Percentiles rank a stretch among this genome's conserved stretches.
Conservation (phyloP, 768 basidiomycete genomes). For the Glaciozyma antarctica region DNA sequence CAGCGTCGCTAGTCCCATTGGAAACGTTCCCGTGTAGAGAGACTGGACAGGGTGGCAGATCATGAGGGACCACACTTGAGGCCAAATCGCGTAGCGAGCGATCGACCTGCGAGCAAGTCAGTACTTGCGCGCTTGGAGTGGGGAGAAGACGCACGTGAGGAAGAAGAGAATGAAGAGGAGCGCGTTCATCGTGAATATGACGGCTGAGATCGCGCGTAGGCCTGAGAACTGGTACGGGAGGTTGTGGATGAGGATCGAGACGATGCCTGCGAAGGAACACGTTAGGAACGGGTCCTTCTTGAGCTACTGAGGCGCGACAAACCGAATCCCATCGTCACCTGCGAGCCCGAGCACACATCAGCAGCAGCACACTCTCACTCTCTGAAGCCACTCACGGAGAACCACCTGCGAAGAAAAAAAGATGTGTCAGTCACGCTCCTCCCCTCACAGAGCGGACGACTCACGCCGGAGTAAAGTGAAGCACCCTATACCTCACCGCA, state of each 20-base stretch:
- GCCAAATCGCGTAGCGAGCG: slow-evolving; percentile 37
- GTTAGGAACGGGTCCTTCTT: not conserved
- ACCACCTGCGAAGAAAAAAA: no score
- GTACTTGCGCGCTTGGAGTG: not conserved
- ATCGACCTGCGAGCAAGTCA: slow-evolving; percentile 9
- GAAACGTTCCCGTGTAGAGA: slow-evolving; percentile 37
- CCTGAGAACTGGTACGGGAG: slow-evolving; percentile 38
- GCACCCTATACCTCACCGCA: not conserved
- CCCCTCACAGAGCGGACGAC: not conserved
- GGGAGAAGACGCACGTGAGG: not conserved
- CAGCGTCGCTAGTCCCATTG: slow-evolving; percentile 39
- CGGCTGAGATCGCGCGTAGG: slow-evolving; percentile 31
- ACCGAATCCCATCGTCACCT: not conserved
- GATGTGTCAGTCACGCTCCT: not conserved
- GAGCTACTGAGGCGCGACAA: not conserved
- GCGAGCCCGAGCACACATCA: not conserved
- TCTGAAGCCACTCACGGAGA: not conserved
- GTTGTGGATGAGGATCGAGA: slow-evolving; percentile 37
- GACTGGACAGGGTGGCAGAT: slow-evolving; percentile 33
- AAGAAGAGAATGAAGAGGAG: slow-evolving; percentile 33
- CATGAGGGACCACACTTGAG: slow-evolving; percentile 32
- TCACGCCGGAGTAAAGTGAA: not conserved
- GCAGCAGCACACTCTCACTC: not conserved
- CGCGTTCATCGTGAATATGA: slow-evolving; percentile 37
- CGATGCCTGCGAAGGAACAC: slow-evolving; percentile 35